Percentiles rank a stretch among this genome's conserved stretches.
Evolutionary conservation across 345 rosid genomes (phyloP).

Genomic region (Populus euphratica): DNA sequence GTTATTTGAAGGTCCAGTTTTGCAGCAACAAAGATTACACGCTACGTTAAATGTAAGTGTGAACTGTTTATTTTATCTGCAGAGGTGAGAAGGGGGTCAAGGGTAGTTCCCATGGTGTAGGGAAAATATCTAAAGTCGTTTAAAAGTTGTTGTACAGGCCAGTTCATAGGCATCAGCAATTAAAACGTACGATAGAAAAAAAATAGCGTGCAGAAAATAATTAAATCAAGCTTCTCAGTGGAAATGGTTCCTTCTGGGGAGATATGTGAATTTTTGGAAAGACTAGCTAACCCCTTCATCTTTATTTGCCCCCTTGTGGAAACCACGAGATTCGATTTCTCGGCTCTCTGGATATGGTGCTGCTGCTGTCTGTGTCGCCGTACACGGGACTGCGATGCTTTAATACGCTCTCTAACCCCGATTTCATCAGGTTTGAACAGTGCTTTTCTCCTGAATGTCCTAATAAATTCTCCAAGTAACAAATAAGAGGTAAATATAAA

Average conservation of each 20-base stretch:
- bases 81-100: slow-evolving; percentile 5
- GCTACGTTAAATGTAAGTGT: slow-evolving; percentile 27
- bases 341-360: too few species aligned
- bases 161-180: slow-evolving; percentile 26
- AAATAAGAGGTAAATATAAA: too few species aligned
- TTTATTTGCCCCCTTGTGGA: too few species aligned
- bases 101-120: slow-evolving; percentile 7
- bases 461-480: too few species aligned
- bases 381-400: too few species aligned
- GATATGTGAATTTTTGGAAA: not conserved
- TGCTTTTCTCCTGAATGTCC: too few species aligned
- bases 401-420: too few species aligned
- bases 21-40: slow-evolving; percentile 19
- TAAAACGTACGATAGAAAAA: not conserved
- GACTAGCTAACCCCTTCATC: too few species aligned
- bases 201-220: not conserved
- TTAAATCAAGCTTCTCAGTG: slow-evolving; percentile 10
- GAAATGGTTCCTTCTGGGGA: slow-evolving; percentile 8
- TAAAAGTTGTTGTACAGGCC: slow-evolving; percentile 43
- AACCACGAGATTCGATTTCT: too few species aligned
- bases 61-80: slow-evolving; percentile 14
- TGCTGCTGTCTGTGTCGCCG: too few species aligned
- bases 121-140: slow-evolving; percentile 14
- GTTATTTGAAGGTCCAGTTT: slow-evolving; percentile 32
- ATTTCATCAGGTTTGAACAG: too few species aligned